Conservation (phyloP, 169 alveolate genomes). For the Eimeria nieschulzi region DNA sequence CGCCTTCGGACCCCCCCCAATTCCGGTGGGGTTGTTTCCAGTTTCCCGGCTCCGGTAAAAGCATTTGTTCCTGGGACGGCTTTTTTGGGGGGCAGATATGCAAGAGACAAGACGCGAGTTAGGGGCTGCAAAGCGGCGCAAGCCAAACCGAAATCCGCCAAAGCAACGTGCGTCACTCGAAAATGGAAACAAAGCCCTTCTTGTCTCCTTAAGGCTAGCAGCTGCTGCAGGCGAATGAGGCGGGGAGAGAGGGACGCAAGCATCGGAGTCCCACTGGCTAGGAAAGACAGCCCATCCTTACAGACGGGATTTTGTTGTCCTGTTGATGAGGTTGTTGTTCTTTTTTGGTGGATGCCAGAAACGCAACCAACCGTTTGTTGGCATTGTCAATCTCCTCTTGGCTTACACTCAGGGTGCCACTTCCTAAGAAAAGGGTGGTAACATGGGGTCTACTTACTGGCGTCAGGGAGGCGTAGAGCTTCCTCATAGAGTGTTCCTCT, state of each 20-base stretch:
- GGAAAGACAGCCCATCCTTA: too few species aligned
- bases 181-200: not conserved
- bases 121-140: conserved; percentile 38
- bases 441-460: conserved; percentile 20
- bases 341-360: not conserved
- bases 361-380: conserved; percentile 34
- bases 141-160: conserved; percentile 63
- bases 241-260: not conserved
- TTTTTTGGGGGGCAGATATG: conserved; percentile 16
- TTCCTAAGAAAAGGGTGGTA: conserved; percentile 46
- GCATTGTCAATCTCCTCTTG: conserved; percentile 25
- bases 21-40: not conserved
- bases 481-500: not conserved
- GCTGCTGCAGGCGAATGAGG: conserved; percentile 20
- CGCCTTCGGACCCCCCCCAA: not conserved
- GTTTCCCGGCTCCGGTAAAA: not conserved
- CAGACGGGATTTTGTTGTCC: too few species aligned
- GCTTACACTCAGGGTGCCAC: conserved; percentile 20
- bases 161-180: conserved; percentile 8
- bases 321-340: not conserved
- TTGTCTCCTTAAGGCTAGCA: conserved; percentile 53
- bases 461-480: not conserved
- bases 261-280: not conserved
- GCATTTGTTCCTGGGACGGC: not conserved
- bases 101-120: conserved; percentile 20